Percentiles rank a stretch among this genome's conserved stretches.
phyloP scores from a whole-genome alignment of 2,329 filamentous ascomycete genomes.

The Microcera coccophila region DNA sequence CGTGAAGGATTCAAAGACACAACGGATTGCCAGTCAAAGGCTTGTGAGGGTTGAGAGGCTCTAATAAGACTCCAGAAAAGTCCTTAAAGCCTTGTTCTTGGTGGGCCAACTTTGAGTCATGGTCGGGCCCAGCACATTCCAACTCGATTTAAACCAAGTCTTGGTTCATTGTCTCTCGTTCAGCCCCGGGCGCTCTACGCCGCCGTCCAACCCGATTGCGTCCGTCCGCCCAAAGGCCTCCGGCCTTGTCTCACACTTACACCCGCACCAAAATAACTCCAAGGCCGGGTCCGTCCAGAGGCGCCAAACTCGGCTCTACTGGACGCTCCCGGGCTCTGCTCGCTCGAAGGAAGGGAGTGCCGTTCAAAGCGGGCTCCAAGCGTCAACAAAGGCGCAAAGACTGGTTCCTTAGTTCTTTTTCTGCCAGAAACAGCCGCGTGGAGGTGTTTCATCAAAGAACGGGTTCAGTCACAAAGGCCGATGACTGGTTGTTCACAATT shows the following conservation, averaged over 20 bases:
- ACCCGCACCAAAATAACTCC: conserved; percentile 15
- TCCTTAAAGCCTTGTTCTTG: conserved; percentile 16
- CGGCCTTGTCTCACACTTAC: conserved; percentile 20
- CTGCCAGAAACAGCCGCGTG: conserved; percentile 19
- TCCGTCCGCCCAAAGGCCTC: conserved; percentile 4
- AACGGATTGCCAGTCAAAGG: conserved; percentile 19
- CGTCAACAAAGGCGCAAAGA: background rate
- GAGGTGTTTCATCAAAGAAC: conserved; percentile 19
- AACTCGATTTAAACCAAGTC: conserved; percentile 11
- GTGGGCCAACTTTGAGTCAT: conserved; percentile 23
- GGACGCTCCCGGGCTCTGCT: background rate
- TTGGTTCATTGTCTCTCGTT: conserved; percentile 13
- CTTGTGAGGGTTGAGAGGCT: conserved; percentile 19
- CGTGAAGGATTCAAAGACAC: conserved; percentile 13
- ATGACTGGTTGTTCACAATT: conserved; percentile 24
- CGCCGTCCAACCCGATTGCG: conserved; percentile 23
- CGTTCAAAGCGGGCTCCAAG: background rate
- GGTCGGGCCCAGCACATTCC: conserved; percentile 25
- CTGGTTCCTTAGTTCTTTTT: background rate
- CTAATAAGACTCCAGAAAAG: conserved; percentile 5
- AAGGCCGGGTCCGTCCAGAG: conserved; percentile 20
- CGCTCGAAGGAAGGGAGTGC: background rate
- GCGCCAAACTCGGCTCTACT: background rate
- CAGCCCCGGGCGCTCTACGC: conserved; percentile 13
- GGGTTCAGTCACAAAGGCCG: conserved; percentile 23